These are phyloP conservation scores for Kuraishia ogatae DNA, from an alignment of 805 yeast species.

Conservation along the genomic window DNA sequence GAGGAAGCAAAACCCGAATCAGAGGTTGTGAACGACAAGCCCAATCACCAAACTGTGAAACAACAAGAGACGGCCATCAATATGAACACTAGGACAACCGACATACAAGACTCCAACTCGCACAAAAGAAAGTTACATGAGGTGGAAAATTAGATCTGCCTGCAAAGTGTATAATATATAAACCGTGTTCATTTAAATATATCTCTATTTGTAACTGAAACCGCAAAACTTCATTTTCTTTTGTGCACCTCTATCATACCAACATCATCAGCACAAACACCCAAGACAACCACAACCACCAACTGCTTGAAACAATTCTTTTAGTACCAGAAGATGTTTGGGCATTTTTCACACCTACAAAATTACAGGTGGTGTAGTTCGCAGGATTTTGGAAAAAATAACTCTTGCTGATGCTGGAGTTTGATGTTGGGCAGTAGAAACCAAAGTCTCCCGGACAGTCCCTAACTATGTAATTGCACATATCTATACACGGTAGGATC, in stretches of 20 bases:
- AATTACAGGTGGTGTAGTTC: conserved; percentile 30
- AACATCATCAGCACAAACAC: background rate
- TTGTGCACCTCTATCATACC: background rate
- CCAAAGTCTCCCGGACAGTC: conserved; percentile 77
- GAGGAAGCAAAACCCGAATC: background rate
- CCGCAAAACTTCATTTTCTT: background rate
- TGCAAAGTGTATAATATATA: background rate
- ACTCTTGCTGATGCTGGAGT: conserved; percentile 26
- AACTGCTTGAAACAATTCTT: background rate
- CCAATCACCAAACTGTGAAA: background rate
- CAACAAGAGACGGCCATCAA: conserved; percentile 6
- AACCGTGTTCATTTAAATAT: background rate
- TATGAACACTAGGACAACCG: conserved; percentile 1
- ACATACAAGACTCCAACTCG: conserved; percentile 1
- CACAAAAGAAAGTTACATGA: conserved; percentile 2
- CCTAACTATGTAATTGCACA: conserved; percentile 70
- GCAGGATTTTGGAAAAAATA: conserved; percentile 31
- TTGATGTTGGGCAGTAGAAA: conserved; percentile 59
- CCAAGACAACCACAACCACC: background rate
- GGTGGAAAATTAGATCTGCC: conserved; percentile 1
- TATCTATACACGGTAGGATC: conserved; percentile 76
- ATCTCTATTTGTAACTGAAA: background rate
- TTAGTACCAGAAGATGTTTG: background rate
- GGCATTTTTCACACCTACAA: conserved; percentile 18
- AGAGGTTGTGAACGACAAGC: no score